Conservation (phyloP, 768 basidiomycete species). For the Serpula lacrymans region DNA sequence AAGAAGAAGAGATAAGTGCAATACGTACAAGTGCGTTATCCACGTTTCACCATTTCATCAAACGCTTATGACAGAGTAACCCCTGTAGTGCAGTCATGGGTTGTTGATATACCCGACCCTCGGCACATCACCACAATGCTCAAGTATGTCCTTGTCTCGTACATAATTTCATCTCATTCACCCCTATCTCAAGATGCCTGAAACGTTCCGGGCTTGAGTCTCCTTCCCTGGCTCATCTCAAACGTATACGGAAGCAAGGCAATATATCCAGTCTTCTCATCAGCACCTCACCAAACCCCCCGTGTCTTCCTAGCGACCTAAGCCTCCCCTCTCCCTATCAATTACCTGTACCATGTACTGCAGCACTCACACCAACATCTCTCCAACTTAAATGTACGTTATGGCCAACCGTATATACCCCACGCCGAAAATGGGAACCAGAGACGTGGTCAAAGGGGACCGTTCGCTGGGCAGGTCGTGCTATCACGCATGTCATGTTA, state of each 20-base stretch:
- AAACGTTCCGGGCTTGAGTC: conserved; percentile 59
- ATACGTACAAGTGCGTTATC: conserved; percentile 51
- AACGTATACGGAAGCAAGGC: conserved; percentile 63
- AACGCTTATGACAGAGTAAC: neutral
- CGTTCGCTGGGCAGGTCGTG: conserved; percentile 72
- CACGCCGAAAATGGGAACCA: conserved; percentile 62
- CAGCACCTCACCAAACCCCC: conserved; percentile 35
- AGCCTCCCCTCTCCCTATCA: conserved; percentile 51
- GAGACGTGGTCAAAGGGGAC: conserved; percentile 66
- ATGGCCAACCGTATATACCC: conserved; percentile 86
- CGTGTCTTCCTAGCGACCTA: conserved; percentile 47
- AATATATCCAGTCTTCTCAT: conserved; percentile 55
- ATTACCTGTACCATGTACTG: conserved; percentile 57
- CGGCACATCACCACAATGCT: conserved; percentile 58
- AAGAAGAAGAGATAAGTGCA: conserved; percentile 58
- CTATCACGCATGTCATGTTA: conserved; percentile 50
- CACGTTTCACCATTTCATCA: conserved; percentile 16
- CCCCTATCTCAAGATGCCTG: conserved; percentile 53
- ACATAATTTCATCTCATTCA: neutral
- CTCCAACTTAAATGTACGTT: conserved; percentile 61
- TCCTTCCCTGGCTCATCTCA: conserved; percentile 66
- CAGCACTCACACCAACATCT: conserved; percentile 67
- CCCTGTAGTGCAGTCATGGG: conserved; percentile 66
- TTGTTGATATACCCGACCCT: conserved; percentile 66
- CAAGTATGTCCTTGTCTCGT: conserved; percentile 39